phyloP scores from a whole-genome alignment of 441 rosid species.

The Cnidoscolus chayamansa region DNA sequence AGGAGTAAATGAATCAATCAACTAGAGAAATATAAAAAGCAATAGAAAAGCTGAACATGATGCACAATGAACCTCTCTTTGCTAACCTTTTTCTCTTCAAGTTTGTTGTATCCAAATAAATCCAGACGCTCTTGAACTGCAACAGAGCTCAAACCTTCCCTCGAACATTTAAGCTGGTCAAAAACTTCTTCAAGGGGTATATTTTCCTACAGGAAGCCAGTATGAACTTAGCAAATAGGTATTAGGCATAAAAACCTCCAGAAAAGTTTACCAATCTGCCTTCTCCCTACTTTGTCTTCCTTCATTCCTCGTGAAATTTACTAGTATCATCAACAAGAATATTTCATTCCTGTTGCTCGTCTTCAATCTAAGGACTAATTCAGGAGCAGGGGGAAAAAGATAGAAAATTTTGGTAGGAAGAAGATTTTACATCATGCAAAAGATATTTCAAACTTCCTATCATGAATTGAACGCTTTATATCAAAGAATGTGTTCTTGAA shows the following conservation, averaged over 20 bases:
- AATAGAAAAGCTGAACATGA: neutral
- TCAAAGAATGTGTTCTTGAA: too few relatives aligned
- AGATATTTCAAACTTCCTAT: neutral
- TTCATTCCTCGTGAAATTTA: neutral
- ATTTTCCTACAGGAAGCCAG: constrained; percentile 40
- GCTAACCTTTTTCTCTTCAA: constrained; percentile 62
- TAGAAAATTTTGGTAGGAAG: neutral
- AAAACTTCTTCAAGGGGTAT: constrained; percentile 56
- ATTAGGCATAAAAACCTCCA: neutral
- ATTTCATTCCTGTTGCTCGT: neutral
- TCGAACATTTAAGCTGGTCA: constrained; percentile 46
- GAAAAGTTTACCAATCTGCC: neutral
- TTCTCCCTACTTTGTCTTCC: neutral
- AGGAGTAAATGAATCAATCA: neutral
- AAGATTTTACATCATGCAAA: neutral
- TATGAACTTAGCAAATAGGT: neutral
- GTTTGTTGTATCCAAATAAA: constrained; percentile 57
- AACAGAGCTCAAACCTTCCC: constrained; percentile 39
- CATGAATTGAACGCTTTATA: too few relatives aligned
- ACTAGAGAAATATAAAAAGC: neutral
- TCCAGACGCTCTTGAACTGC: constrained; percentile 41
- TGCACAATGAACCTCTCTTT: neutral
- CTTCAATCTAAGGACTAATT: neutral
- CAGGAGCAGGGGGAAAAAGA: neutral
- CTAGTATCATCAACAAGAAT: neutral